These are phyloP conservation scores for Claviceps sp. DNA, from an alignment of 2,329 filamentous ascomycete genomes.

Conservation along the genomic window DNA sequence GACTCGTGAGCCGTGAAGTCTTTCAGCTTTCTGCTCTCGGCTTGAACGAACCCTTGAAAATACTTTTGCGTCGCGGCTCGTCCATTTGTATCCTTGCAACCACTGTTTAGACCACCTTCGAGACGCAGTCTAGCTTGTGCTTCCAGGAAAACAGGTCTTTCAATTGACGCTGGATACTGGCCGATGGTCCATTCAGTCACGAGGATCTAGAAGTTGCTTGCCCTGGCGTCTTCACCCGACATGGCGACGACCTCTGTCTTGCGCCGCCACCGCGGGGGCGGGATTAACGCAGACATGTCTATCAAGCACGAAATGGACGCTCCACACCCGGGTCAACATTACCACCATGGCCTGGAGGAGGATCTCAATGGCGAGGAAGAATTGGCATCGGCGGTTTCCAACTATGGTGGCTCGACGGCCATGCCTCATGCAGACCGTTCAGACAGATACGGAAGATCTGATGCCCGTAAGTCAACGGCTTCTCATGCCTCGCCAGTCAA, in stretches of 20 bases:
- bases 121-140: neutral
- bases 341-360: neutral
- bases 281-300: neutral
- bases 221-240: neutral
- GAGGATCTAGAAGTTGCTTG: neutral
- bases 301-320: constrained; percentile 17
- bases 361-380: neutral
- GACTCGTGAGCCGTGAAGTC: neutral
- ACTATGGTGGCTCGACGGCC: constrained; percentile 9
- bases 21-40: neutral
- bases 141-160: neutral
- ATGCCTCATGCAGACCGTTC: constrained; percentile 11
- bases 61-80: no score
- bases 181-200: neutral
- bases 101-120: neutral
- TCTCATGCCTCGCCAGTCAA: neutral
- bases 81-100: neutral
- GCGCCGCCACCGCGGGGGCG: constrained; percentile 2
- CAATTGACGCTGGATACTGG: neutral
- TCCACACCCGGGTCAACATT: neutral
- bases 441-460: constrained; percentile 19
- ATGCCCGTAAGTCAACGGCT: constrained; percentile 23
- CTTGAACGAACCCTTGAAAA: neutral
- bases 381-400: constrained; percentile 5
- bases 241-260: neutral